phyloP scores from a whole-genome alignment of 441 rosid species.

The Sinapis alba region DNA sequence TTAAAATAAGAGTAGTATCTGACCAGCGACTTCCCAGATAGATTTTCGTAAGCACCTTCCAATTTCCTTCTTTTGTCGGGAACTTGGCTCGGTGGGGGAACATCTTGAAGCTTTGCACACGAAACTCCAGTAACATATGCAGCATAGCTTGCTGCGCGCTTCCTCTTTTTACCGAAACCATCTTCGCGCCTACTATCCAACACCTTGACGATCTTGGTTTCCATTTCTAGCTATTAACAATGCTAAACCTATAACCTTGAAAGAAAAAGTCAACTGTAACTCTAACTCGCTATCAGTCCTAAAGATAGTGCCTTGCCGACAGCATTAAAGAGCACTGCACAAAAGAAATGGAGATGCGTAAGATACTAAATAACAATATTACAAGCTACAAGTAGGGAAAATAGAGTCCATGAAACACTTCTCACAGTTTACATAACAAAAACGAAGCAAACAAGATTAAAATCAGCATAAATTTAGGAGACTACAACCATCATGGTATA shows the following conservation, averaged over 20 bases:
- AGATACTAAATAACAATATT: not conserved
- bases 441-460: not conserved
- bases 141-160: slow-evolving; percentile 48
- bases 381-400: not conserved
- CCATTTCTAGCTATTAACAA: slow-evolving; percentile 76
- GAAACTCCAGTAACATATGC: slow-evolving; percentile 52
- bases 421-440: not conserved
- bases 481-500: not conserved
- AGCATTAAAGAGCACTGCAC: slow-evolving; percentile 37
- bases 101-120: slow-evolving; percentile 37
- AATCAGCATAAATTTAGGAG: not conserved
- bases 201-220: slow-evolving; percentile 66
- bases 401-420: slow-evolving; percentile 4
- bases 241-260: slow-evolving; percentile 49
- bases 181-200: slow-evolving; percentile 65
- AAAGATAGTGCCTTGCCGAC: slow-evolving; percentile 39
- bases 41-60: slow-evolving; percentile 43
- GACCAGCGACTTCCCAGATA: slow-evolving; percentile 53
- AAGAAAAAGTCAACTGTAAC: slow-evolving; percentile 37
- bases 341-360: not conserved
- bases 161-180: slow-evolving; percentile 63
- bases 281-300: slow-evolving; percentile 35
- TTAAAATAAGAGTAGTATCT: slow-evolving; percentile 70
- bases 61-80: slow-evolving; percentile 62
- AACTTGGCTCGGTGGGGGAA: slow-evolving; percentile 39